Base-by-base conservation (phyloP, 1,284 basidiomycete genomes). In the Meira nashicola region DNA sequence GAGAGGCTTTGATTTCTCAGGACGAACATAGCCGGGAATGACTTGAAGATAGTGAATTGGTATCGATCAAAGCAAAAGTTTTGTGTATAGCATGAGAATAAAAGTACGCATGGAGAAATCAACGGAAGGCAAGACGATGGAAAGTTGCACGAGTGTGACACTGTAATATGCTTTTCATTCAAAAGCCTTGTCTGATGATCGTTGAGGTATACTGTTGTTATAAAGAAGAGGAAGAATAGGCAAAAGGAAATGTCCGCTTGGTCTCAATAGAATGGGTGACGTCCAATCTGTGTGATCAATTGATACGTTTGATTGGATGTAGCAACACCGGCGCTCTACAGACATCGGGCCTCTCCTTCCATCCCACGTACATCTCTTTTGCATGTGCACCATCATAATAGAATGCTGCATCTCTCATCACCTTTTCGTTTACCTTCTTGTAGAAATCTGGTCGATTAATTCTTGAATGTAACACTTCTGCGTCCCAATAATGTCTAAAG, bases 361-460 rank as follows among this genome's bases (percentile, higher is more conserved):
- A 78, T 41, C 74, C 76, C 53, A 76, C 62, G 58, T 78, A 78
- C 43, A 78, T 61, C 58, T 76, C 76, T 59, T 66, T 73, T 51
- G 68, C 65, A 58, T 78, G 76, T 49, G 59, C 59, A 11, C 74
- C 68, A 59, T 78, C 74, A 59, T 78, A 77, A 64, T 77, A 77
- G 64, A 77, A 77, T 43, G 68, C 71, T 17, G 62, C 68, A 62
- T 78, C 76, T 41, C 74, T 65, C 73, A 77, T 74, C 51, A 76
- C 68, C 59, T 73, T 73, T 56, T 78, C 76, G 66, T 77, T 69
- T 57, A 68, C 68, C 71, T 75, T 75, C 57, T 73, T 70, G 69
- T 78, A 78, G 55, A 77, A 76, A 55, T 77, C 72, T 5, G 65
- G 71, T 52, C 73, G 62, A 58, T 78, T 77, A 63, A 78, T 75